Evolutionary conservation across 345 rosid species (phyloP), one percentile per base, ranked within the genome.

Genomic region (Durio zibethinus): DNA sequence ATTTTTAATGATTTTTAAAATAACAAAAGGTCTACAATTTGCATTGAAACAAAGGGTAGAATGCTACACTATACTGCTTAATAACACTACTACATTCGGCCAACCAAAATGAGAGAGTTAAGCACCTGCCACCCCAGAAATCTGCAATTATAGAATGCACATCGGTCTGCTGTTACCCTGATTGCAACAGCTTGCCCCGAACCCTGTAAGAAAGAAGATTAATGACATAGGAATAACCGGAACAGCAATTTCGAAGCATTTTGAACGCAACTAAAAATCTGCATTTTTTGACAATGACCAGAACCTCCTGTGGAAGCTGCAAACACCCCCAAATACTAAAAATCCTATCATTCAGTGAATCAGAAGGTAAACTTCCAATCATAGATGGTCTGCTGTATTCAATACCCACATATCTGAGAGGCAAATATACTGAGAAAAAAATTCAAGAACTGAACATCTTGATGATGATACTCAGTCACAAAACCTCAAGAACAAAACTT

Each of bases 41-140:
- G 25, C 25, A n/a, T 27, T 11, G 8, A 43, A 59, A 25, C 21
- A 50, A 20, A 72, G 8, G 12, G 45, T 40, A 72, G 10, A 72
- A 72, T 52, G 47, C 14, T 71, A 52, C 20, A 48, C 10, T 18
- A 43, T 14, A 12, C 53, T 12, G 31, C 21, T 68, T 43, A 23
- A 16, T 12, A 14, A 20, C 14, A 25, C 16, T 3, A 36, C 1
- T 43, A 42, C 10, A 63, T 54, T n/a, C 47, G 71, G 42, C 40
- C 48, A 68, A 48, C 56, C 10, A 56, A 5, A 67, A 67, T 31
- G 27, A 42, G 54, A 72, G 35, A 72, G 21, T 21, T 5, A 70
- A 79, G 20, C 65, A 95, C 99, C 99, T 92, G 99, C 99, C 99
- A 93, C 5, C 98, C 97, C 5, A 96, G 99, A 80, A 93, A 93